phyloP scores from a whole-genome alignment of 768 basidiomycete genomes.

The Leccinum subtestaceum region DNA sequence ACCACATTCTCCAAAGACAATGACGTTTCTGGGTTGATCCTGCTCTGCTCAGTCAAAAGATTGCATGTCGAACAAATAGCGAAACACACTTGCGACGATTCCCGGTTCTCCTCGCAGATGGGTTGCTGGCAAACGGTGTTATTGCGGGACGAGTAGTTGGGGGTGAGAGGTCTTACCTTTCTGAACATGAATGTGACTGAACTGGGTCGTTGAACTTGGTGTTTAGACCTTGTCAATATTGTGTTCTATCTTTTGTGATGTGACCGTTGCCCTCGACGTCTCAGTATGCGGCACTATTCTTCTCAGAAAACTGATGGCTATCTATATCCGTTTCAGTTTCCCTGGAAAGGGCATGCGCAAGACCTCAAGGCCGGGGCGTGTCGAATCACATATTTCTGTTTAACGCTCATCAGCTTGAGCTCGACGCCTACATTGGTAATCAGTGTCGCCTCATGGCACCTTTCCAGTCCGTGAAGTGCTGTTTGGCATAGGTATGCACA shows the following conservation, averaged over 20 bases:
- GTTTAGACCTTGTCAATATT: conserved; percentile 6
- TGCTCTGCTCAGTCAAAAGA: conserved; percentile 5
- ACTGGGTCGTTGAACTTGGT: not conserved
- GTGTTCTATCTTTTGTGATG: conserved; percentile 3
- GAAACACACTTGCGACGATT: conserved; percentile 11
- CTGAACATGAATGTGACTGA: not conserved
- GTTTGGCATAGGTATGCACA: conserved; percentile 8
- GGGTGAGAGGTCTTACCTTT: conserved; percentile 14
- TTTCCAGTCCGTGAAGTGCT: not conserved
- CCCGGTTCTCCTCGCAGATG: conserved; percentile 1
- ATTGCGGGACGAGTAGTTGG: conserved; percentile 2
- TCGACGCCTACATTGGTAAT: conserved; percentile 1
- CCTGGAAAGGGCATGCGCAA: not conserved
- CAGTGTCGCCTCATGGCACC: conserved; percentile 5
- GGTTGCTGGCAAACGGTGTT: conserved; percentile 13
- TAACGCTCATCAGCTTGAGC: conserved; percentile 10
- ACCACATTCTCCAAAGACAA: conserved; percentile 44
- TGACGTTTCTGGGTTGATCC: conserved; percentile 30
- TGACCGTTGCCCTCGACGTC: not conserved
- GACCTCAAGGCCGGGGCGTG: conserved; percentile 20
- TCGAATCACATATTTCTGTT: not conserved
- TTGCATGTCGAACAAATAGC: not conserved
- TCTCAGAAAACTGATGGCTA: not conserved
- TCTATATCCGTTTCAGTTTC: conserved; percentile 17
- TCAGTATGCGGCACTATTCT: conserved; percentile 4